These are phyloP conservation scores for Chrysoporthe deuterocubensis DNA, from an alignment of 2,329 filamentous ascomycete genomes.

Conservation along the genomic window DNA sequence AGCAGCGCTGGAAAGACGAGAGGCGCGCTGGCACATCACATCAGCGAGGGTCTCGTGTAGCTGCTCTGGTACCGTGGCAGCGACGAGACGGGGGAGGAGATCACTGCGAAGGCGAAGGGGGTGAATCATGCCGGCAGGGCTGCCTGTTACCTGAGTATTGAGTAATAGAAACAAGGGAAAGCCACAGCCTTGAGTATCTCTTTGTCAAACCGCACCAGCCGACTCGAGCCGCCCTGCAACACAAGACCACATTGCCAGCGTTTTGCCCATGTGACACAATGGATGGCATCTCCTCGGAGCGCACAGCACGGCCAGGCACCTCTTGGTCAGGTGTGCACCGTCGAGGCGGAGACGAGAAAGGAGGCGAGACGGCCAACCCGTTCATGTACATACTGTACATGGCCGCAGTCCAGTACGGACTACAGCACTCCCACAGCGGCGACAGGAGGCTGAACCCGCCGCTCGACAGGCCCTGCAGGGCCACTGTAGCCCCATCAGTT, in stretches of 20 bases:
- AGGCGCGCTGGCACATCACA: neutral
- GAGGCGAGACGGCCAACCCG: neutral
- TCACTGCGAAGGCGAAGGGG: conserved; percentile 4
- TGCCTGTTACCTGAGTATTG: conserved; percentile 28
- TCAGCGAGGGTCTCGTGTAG: neutral
- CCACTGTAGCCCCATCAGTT: conserved; percentile 9
- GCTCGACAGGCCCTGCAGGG: neutral
- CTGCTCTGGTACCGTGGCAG: neutral
- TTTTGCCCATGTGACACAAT: conserved; percentile 18
- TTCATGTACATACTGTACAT: neutral
- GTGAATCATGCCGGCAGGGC: conserved; percentile 19
- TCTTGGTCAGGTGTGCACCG: neutral
- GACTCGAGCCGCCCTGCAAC: conserved; percentile 13
- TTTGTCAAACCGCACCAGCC: conserved; percentile 25
- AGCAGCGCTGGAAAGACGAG: neutral
- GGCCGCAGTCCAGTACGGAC: no score
- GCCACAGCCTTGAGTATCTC: conserved; percentile 26
- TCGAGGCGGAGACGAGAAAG: conserved; percentile 9
- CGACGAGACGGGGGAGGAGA: neutral
- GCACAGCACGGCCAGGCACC: neutral
- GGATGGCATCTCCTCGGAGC: conserved; percentile 10
- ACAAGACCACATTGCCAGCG: conserved; percentile 1
- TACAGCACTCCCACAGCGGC: neutral
- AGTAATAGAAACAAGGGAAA: conserved; percentile 27
- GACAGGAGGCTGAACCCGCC: conserved; percentile 1